Evolutionary conservation across 257 asterid genomes (phyloP).

Genomic region (Apocynum venetum): DNA sequence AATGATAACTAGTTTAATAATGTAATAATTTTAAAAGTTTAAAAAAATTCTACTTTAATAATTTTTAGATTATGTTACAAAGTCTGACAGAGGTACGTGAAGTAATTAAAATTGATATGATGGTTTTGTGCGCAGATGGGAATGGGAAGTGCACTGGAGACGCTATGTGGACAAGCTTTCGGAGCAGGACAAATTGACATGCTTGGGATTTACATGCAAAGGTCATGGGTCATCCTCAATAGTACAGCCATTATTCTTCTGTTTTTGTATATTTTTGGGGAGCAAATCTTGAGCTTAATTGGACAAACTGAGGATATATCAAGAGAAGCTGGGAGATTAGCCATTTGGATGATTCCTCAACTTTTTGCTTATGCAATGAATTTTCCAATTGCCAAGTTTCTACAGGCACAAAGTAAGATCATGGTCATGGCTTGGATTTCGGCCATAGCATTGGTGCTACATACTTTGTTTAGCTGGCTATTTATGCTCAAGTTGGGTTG

Average conservation of each 20-base stretch:
- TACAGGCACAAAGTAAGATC: constrained; percentile 49
- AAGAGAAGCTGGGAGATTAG: constrained; percentile 29
- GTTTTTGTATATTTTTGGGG: constrained; percentile 37
- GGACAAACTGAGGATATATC: constrained; percentile 46
- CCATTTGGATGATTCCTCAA: constrained; percentile 53
- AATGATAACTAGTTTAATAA: too few species aligned
- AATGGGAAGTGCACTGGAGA: constrained; percentile 58
- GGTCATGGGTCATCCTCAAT: constrained; percentile 49
- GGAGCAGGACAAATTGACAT: constrained; percentile 49
- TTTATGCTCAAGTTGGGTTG: constrained; percentile 38
- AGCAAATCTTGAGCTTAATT: constrained; percentile 24
- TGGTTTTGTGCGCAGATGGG: constrained; percentile 31
- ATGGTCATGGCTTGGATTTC: constrained; percentile 51
- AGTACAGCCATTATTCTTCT: constrained; percentile 23
- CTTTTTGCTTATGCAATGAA: constrained; percentile 42
- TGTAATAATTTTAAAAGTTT: too few species aligned
- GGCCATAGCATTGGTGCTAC: constrained; percentile 25
- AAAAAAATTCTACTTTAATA: too few species aligned
- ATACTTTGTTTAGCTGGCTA: constrained; percentile 46
- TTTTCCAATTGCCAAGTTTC: constrained; percentile 39
- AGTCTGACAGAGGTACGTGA: too few species aligned
- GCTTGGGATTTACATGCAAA: constrained; percentile 54
- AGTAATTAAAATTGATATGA: too few species aligned
- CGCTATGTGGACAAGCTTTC: constrained; percentile 52
- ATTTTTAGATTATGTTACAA: too few species aligned